Evolutionary conservation across 768 basidiomycete genomes (phyloP), one percentile per base, ranked within the genome.

Genomic region (Russula earlei): DNA sequence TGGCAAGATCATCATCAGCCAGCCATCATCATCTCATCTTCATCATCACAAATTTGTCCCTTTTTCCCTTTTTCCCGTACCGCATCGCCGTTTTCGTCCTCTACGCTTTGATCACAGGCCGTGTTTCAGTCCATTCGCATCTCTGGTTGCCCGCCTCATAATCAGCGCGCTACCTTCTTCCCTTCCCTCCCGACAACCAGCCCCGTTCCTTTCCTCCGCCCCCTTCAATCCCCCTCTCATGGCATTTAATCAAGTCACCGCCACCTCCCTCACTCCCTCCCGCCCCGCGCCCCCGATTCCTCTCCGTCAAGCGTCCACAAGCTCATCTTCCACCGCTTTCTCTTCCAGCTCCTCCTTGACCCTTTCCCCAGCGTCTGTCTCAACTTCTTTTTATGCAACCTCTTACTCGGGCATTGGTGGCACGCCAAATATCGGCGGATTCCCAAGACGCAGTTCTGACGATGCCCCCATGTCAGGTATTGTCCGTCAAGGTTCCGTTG

Each of bases 391-490:
- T 4, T 86, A 85, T 67, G 72, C 76, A 20, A 65, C 78, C 14
- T 76, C 80, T n/a, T 89, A 89, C 70, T 79, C 84, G 7, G 87
- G 89, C 52, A 91, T 91, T 59, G 89, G 89, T 47, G 89, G 81
- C 43, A 85, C 87, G 1, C 89, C 89, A 27, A 87, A 88, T 53
- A 91, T 91, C 59, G 89, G 89, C 51, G 88, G 81, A 45, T 85
- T 87, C 4, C 88, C 89, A n/a, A 78, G 80, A 68, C 76, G 82
- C 52, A 69, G 68, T 52, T 72, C 73, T 5, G 70, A 73, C 36
- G 52, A 62, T 24, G 54, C 66, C 49, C 61, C 67, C 50, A 66
- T 63, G 58, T 60, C 74, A 2, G 77, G 81, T 46, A 68, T 86
- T 49, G 72, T 92, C 44, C 74, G 90, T 42, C 73, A 72, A 53